Evolutionary conservation across 768 basidiomycete species (phyloP), one percentile per base, ranked within the genome.

Genomic region (Plicaturopsis crispa): DNA sequence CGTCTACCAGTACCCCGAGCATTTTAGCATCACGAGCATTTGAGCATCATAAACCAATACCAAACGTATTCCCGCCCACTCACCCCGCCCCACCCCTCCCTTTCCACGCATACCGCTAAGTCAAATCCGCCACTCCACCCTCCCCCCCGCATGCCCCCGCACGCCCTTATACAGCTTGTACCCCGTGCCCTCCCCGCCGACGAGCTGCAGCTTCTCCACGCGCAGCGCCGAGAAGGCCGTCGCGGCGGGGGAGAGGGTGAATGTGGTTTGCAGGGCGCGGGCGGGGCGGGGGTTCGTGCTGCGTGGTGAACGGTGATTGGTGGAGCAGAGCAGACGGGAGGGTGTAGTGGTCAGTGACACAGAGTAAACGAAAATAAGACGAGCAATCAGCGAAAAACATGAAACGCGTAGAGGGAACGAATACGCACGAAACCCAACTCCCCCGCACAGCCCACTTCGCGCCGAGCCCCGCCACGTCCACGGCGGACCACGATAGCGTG

Each of bases 91-190:
- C n/a, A n/a, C n/a, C n/a, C n/a, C n/a, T n/a, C n/a, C n/a, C 26
- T 28, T 28, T 8, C 26, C 8, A 8, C 14, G 26, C 8, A 28
- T 28, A 28, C 14, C 14, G 8, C 26, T 8, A 28, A 34, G 8
- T 10, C 10, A 34, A 10, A 10, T 10, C 19, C 33, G 8, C 56
- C 69, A 88, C 57, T 90, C 88, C 4, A 89, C 65, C 38, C 73
- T 70, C 1, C 82, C 85, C n/a, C 63, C 55, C 22, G 75, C 73
- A 28, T 70, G 66, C 32, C 80, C 77, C 52, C 90, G 67, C 36
- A 96, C 83, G 12, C 92, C 92, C 58, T 93, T 94, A 63, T 85
- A 96, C 8, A 86, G 85, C 59, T 93, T 94, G 59, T 93, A 93
- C 8, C 59, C 60, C 55, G 92, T 88, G n/a, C n/a, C n/a, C n/a